Evolutionary conservation across 2,329 filamentous ascomycete species (phyloP), one percentile per base, ranked within the genome.

Genomic region (Arthrobotrys megalospora): DNA sequence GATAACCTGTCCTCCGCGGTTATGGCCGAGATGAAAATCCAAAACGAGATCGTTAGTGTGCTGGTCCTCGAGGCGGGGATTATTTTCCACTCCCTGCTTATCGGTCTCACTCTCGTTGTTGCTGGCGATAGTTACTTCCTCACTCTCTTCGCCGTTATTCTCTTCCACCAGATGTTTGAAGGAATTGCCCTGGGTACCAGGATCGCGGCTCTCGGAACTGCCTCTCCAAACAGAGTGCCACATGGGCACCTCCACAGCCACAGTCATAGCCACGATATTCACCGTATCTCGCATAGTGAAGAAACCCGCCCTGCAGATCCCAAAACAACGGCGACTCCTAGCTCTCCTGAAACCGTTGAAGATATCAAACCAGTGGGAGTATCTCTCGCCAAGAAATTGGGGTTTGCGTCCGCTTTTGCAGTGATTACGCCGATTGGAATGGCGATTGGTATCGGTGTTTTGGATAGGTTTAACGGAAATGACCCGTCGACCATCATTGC

Each of bases 131-230:
- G 84, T 43, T 88, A 87, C 80, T 89, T 89, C 84, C 82, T 87
- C 67, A 89, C 87, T 1, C 85, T 90, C n/a, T 88, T 89, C 76
- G 83, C 88, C 50, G 91, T 93, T 67, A 92, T 94, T 72, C 84
- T 93, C 69, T 93, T 93, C 85, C 92, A 93, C 82, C 92, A 93
- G 81, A 89, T 92, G 86, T 93, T 94, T 80, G 91, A 93, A 82
- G 92, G 92, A 1, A 86, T 94, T 60, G 92, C 92, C 0, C 88
- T 94, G 0, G 91, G 92, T 12, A 89, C 89, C 8, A 89, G 90
- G 11, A 93, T 93, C 78, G 90, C 91, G 6, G 87, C 87, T 0
- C 85, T 93, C 1, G 80, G 82, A 2, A 81, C 82, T 0, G 52
- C 69, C 4, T 66, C 67, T 11, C 80, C 81, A 0, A 73, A 81